These are phyloP conservation scores for Mentha longifolia DNA, from an alignment of 257 asterid species.

Conservation along the genomic window DNA sequence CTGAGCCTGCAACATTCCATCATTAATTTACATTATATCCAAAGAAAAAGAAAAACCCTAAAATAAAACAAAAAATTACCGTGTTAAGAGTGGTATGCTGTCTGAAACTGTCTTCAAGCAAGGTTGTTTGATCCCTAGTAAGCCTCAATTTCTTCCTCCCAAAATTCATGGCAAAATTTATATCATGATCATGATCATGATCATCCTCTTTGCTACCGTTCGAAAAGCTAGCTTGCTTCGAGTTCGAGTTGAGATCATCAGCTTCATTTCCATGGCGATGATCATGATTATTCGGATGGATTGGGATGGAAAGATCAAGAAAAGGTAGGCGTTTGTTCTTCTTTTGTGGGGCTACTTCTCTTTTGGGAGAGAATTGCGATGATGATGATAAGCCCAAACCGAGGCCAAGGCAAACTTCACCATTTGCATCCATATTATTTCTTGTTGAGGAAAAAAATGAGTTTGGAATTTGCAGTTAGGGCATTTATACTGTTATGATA, in stretches of 20 bases:
- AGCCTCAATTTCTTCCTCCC: conserved; percentile 70
- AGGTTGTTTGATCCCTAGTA: conserved; percentile 54
- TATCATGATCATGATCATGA: conserved; percentile 28
- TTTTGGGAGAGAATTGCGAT: conserved; percentile 33
- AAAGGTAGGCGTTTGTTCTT: conserved; percentile 39
- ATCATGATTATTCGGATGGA: conserved; percentile 24
- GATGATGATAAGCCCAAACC: conserved; percentile 39
- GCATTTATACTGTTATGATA: conserved; percentile 30
- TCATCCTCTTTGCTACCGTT: not conserved
- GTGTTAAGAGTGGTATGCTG: conserved; percentile 55
- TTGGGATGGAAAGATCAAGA: conserved; percentile 55
- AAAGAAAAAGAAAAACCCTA: too few species aligned
- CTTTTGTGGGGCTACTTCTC: conserved; percentile 27
- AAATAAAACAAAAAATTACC: too few species aligned
- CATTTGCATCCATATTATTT: conserved; percentile 39
- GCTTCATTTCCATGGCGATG: too few species aligned
- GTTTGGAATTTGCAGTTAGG: conserved; percentile 35
- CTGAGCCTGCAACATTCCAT: conserved; percentile 42
- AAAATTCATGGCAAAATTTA: conserved; percentile 33
- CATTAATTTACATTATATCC: not conserved
- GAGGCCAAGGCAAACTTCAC: conserved; percentile 52
- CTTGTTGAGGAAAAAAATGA: not conserved
- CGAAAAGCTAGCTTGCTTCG: not conserved
- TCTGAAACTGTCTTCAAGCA: conserved; percentile 74
- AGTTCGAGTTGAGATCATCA: conserved; percentile 24